phyloP scores from a whole-genome alignment of 2,329 filamentous ascomycete species.

The Ramichloridium luteum region DNA sequence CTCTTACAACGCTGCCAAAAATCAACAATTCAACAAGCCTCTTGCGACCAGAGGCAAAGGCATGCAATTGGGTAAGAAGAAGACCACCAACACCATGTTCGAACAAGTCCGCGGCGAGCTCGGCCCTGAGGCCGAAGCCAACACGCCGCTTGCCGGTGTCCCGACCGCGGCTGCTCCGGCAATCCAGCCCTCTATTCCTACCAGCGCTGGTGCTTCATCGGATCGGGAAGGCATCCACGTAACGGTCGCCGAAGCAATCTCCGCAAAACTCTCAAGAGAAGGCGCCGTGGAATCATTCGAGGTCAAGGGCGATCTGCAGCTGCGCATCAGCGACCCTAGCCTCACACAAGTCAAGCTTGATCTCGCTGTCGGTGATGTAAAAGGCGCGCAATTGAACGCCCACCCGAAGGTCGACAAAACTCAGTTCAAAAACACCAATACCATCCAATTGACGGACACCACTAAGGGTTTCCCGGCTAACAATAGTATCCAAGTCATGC shows the following conservation, averaged over 20 bases:
- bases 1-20: conserved; percentile 93
- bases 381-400: conserved; percentile 82
- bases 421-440: conserved; percentile 68
- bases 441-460: conserved; percentile 81
- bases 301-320: conserved; percentile 81
- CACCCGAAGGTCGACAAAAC: conserved; percentile 93
- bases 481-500: conserved; percentile 81
- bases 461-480: conserved; percentile 87
- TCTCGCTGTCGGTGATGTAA: conserved; percentile 61
- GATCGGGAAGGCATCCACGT: conserved; percentile 82
- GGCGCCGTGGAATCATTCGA: conserved; percentile 76
- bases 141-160: conserved; percentile 49
- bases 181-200: conserved; percentile 38
- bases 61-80: conserved; percentile 99
- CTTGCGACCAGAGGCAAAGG: conserved; percentile 78
- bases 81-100: conserved; percentile 94
- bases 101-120: conserved; percentile 87
- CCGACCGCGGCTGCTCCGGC: conserved; percentile 38
- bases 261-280: conserved; percentile 77
- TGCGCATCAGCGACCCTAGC: conserved; percentile 77
- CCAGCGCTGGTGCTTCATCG: conserved; percentile 50
- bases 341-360: conserved; percentile 86
- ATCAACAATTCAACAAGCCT: conserved; percentile 71
- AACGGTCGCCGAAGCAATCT: conserved; percentile 79
- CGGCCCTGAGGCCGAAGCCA: conserved; percentile 70